Evolutionary conservation across 1,284 basidiomycete genomes (phyloP).

Genomic region (Vanrija sp.): DNA sequence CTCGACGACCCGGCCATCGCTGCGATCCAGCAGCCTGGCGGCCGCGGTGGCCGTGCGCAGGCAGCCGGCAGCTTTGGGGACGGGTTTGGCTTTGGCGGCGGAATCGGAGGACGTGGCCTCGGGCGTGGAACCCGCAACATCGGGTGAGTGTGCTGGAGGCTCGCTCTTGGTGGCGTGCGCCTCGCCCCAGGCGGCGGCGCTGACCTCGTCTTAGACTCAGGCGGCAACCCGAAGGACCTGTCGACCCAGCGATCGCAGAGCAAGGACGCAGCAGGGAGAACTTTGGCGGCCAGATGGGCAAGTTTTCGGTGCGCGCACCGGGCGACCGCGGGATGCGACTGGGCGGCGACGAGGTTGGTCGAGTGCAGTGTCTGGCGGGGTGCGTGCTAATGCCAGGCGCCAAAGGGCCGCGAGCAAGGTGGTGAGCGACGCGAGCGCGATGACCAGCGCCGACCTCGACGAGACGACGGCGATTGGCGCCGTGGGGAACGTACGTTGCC

Average conservation of each 20-base stretch:
- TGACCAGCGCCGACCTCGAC: constrained; percentile 1
- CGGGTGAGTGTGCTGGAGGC: constrained; percentile 22
- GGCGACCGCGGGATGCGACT: constrained; percentile 22
- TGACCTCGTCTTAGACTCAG: constrained; percentile 14
- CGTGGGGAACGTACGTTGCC: background rate
- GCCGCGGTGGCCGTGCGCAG: constrained; percentile 16
- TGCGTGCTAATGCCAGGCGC: background rate
- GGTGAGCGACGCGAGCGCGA: constrained; percentile 10
- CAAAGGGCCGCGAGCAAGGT: background rate
- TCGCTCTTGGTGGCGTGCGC: background rate
- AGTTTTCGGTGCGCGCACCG: constrained; percentile 25
- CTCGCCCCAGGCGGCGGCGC: background rate
- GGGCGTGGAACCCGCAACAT: constrained; percentile 28
- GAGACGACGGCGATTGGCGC: constrained; percentile 6
- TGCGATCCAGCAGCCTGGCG: constrained; percentile 20
- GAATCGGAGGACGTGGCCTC: constrained; percentile 30
- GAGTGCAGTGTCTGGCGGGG: background rate
- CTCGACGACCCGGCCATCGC: constrained; percentile 43
- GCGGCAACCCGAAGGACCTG: constrained; percentile 18
- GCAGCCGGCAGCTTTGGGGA: constrained; percentile 36
- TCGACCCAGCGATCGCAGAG: constrained; percentile 19
- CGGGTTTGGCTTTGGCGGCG: constrained; percentile 45
- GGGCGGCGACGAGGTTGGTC: constrained; percentile 25
- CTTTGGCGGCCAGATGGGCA: constrained; percentile 34
- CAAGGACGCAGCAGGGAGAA: background rate